A percentile compares a stretch with the other conserved stretches of the same genome.
Evolutionary conservation across 2,329 filamentous ascomycete species (phyloP).

Genomic region (Ascochyta clinopodiicola): DNA sequence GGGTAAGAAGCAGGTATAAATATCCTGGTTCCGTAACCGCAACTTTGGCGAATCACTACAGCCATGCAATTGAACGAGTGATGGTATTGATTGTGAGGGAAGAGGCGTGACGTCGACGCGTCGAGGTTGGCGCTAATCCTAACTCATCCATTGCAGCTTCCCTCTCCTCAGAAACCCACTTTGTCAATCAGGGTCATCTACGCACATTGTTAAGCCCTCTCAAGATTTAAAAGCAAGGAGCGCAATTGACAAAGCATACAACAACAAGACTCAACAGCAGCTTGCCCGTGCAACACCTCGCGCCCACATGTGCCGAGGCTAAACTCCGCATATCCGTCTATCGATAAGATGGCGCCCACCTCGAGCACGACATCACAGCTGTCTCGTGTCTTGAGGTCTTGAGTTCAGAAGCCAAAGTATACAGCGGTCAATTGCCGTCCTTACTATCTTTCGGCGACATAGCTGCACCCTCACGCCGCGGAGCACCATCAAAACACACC

Average conservation of each 20-base stretch:
- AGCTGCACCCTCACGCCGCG: background rate
- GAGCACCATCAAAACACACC: background rate
- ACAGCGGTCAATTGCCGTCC: background rate
- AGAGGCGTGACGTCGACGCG: slow-evolving; percentile 4
- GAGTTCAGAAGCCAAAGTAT: background rate
- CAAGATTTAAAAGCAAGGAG: background rate
- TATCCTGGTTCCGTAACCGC: no score
- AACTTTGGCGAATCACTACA: background rate
- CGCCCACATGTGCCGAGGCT: slow-evolving; percentile 20
- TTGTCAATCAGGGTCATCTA: background rate
- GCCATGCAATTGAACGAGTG: background rate
- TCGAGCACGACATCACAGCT: background rate
- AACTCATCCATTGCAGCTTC: background rate
- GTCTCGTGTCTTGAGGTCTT: background rate
- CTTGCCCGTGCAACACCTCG: background rate
- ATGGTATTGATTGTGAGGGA: background rate
- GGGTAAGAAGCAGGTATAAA: no score
- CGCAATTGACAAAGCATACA: no score
- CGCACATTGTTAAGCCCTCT: no score
- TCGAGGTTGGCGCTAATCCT: background rate
- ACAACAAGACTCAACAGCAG: background rate
- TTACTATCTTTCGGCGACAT: background rate
- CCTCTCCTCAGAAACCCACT: no score
- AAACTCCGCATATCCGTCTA: slow-evolving; percentile 15
- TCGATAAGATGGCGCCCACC: slow-evolving; percentile 19